phyloP scores from a whole-genome alignment of 345 rosid species.

The Reutealis trisperma region DNA sequence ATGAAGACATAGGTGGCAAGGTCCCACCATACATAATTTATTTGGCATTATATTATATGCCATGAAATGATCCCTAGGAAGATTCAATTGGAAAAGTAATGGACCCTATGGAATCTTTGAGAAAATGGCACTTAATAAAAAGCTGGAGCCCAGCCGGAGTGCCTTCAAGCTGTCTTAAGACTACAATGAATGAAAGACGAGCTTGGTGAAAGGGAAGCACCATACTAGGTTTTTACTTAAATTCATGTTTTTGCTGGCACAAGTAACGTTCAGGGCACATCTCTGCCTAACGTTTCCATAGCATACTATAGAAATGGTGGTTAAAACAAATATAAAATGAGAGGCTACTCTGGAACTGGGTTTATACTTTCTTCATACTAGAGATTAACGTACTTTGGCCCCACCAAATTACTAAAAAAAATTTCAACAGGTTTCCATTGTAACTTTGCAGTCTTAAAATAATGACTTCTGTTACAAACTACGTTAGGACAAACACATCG shows the following conservation, averaged over 20 bases:
- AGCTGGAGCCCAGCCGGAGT: not conserved
- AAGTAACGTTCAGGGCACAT: too few species aligned
- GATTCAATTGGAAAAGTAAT: not conserved
- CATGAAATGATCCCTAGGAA: not conserved
- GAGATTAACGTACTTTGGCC: slow-evolving; percentile 8
- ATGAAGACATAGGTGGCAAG: not conserved
- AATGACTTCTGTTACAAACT: slow-evolving; percentile 33
- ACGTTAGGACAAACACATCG: slow-evolving; percentile 41
- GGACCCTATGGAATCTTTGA: not conserved
- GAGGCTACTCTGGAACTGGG: not conserved
- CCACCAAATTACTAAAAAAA: slow-evolving; percentile 17
- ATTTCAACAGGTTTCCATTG: slow-evolving; percentile 12
- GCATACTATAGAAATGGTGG: not conserved
- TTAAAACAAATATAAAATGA: not conserved
- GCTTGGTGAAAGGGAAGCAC: not conserved
- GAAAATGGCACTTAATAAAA: not conserved
- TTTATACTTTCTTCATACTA: slow-evolving; percentile 12
- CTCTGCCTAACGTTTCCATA: not conserved
- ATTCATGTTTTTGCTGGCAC: too few species aligned
- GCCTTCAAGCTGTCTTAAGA: not conserved
- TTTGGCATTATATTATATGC: not conserved
- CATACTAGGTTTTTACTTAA: too few species aligned
- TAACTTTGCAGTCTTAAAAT: slow-evolving; percentile 10
- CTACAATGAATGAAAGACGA: too few species aligned
- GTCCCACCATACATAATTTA: not conserved